Evolutionary conservation across 129 eudicot genomes (phyloP).

Genomic region (Solidago caesia): DNA sequence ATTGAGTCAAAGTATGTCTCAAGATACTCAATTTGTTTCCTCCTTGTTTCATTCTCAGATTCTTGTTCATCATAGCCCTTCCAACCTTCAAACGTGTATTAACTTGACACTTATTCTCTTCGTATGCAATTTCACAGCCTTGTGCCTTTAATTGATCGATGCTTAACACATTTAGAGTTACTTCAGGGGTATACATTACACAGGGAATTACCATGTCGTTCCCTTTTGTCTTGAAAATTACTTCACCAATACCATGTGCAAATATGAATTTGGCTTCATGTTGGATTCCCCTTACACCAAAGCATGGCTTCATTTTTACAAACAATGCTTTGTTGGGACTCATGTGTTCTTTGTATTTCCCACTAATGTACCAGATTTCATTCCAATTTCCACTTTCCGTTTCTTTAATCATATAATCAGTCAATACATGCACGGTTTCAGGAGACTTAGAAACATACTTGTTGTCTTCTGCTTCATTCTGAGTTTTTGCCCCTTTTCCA

Average conservation of each 20-base stretch:
- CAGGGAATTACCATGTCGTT: background rate
- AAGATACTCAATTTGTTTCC: background rate
- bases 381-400: background rate
- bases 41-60: background rate
- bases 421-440: background rate
- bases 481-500: background rate
- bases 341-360: background rate
- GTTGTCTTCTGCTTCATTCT: background rate
- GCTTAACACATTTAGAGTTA: background rate
- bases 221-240: too few species aligned
- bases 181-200: background rate
- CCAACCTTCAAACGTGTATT: background rate
- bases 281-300: background rate
- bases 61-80: background rate
- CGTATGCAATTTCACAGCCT: background rate
- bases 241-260: background rate
- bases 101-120: background rate
- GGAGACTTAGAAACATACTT: background rate
- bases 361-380: background rate
- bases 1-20: background rate
- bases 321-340: background rate
- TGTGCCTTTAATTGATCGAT: background rate
- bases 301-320: background rate
- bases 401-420: background rate
- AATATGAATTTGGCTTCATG: background rate